Conservation (phyloP, 805 yeast species). For the Vanderwaltozyma polyspora region DNA sequence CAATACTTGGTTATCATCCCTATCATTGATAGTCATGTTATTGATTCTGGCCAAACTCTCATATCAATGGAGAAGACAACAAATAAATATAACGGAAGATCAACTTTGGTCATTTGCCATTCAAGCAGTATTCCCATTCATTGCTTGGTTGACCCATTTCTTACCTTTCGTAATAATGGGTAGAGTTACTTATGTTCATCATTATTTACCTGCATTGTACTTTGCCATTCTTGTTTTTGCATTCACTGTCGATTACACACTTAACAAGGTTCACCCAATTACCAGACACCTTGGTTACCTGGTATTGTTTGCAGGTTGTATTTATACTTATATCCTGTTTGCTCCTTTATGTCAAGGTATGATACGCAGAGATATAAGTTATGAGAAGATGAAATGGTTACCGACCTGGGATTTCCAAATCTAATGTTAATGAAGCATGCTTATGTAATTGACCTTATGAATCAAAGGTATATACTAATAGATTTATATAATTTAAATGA, state of each 20-base stretch:
- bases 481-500: not conserved
- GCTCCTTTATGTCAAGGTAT: constrained; percentile 75
- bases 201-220: constrained; percentile 88
- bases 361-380: constrained; percentile 43
- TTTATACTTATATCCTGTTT: constrained; percentile 48
- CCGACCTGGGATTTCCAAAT: constrained; percentile 42
- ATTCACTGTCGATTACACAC: constrained; percentile 19
- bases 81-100: constrained; percentile 32
- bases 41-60: constrained; percentile 31
- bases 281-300: constrained; percentile 31
- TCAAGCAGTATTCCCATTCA: constrained; percentile 74
- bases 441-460: not conserved
- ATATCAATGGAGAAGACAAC: constrained; percentile 62
- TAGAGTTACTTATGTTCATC: constrained; percentile 94
- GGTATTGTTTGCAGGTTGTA: constrained; percentile 34
- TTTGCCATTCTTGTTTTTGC: constrained; percentile 72
- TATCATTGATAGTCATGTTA: constrained; percentile 43
- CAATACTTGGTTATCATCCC: constrained; percentile 64
- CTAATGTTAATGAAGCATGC: constrained; percentile 3
- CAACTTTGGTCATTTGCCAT: constrained; percentile 34
- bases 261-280: constrained; percentile 15
- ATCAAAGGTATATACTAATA: not conserved
- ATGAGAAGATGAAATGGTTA: constrained; percentile 41
- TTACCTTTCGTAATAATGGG: constrained; percentile 88
- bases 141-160: constrained; percentile 85